Evolutionary conservation across 257 asterid species (phyloP).

Genomic region (Lantana camara): DNA sequence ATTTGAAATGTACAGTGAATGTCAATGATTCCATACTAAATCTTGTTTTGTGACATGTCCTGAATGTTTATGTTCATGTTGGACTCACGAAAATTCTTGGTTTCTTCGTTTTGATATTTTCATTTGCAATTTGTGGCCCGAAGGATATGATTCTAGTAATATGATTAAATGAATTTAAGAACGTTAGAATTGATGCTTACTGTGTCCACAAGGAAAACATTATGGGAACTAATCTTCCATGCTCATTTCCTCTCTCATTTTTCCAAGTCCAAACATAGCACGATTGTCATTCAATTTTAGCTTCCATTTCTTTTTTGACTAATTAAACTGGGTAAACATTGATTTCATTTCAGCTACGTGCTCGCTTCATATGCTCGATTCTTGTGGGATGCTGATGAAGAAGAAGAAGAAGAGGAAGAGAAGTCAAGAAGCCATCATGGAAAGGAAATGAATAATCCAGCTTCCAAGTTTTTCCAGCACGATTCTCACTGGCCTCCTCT

Average conservation of each 20-base stretch:
- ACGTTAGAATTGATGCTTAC: too few relatives aligned
- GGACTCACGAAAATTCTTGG: conserved; percentile 4
- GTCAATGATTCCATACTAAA: not conserved
- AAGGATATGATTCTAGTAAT: too few relatives aligned
- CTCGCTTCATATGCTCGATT: conserved; percentile 89
- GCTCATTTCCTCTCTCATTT: not conserved
- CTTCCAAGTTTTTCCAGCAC: conserved; percentile 33
- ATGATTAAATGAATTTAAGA: too few relatives aligned
- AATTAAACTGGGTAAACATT: conserved; percentile 5
- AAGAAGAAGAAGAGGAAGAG: conserved; percentile 38
- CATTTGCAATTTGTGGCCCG: conserved; percentile 16
- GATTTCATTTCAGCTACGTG: conserved; percentile 51
- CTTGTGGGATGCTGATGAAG: conserved; percentile 82
- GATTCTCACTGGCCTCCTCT: conserved; percentile 50
- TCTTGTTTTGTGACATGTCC: conserved; percentile 13
- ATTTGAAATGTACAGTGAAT: not conserved
- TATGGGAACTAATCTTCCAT: not conserved
- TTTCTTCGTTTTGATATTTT: not conserved
- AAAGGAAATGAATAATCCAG: conserved; percentile 27
- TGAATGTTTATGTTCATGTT: not conserved
- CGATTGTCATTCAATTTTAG: not conserved
- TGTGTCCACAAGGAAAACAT: not conserved
- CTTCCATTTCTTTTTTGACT: not conserved
- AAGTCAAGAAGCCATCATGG: conserved; percentile 28
- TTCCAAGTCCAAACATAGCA: not conserved